phyloP scores from a whole-genome alignment of 495 filamentous ascomycete genomes.

The Choiromyces venosus region DNA sequence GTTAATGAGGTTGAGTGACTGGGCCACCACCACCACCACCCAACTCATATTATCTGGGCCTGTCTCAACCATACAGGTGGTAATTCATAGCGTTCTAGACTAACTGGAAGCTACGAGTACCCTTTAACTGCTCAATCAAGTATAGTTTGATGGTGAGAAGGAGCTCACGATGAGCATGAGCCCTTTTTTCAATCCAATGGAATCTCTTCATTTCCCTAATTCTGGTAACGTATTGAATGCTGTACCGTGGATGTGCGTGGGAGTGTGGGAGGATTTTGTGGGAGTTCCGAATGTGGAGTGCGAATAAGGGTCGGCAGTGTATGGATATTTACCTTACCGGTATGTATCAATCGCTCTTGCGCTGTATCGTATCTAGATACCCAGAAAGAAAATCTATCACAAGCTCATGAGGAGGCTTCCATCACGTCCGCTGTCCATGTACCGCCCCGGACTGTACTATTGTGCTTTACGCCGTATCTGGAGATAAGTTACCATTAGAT shows the following conservation, averaged over 20 bases:
- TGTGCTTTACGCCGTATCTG: background rate
- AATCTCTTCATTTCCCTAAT: background rate
- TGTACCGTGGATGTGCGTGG: background rate
- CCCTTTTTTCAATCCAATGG: background rate
- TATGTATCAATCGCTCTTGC: background rate
- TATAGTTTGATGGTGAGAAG: background rate
- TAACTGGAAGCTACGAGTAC: background rate
- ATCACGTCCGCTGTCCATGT: background rate
- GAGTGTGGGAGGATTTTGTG: background rate
- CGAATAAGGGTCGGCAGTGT: background rate
- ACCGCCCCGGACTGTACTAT: background rate
- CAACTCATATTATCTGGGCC: background rate
- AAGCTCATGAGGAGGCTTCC: background rate
- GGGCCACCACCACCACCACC: background rate
- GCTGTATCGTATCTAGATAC: background rate
- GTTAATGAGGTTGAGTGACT: slow-evolving; percentile 1
- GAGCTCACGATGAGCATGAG: background rate
- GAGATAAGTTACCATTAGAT: background rate
- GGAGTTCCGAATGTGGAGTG: background rate
- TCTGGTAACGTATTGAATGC: background rate
- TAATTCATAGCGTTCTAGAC: background rate
- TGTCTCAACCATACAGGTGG: background rate
- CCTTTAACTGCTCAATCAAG: background rate
- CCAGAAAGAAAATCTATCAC: background rate
- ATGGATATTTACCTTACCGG: background rate